Percentiles rank a stretch among this genome's conserved stretches.
Conservation (phyloP, 2,329 filamentous ascomycete genomes). For the Fusarium solani-melongenae region DNA sequence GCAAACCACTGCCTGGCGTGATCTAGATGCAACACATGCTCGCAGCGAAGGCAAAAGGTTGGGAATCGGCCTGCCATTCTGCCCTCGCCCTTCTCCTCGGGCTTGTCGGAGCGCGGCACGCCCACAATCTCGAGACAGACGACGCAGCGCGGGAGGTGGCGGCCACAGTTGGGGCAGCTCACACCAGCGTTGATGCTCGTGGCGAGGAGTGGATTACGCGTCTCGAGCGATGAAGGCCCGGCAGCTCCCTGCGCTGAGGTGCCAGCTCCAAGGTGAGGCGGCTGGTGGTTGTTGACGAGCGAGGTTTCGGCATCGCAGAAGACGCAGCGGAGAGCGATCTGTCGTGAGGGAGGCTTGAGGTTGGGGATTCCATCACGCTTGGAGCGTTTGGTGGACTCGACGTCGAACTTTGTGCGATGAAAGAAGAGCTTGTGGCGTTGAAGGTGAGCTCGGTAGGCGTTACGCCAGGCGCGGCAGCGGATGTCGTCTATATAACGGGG, state of each 20-base stretch:
- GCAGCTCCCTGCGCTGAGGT: constrained; percentile 23
- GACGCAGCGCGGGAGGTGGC: constrained; percentile 74
- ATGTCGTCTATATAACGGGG: constrained; percentile 82
- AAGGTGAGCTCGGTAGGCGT: constrained; percentile 76
- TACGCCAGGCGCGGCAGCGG: constrained; percentile 79
- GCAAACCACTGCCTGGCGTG: constrained; percentile 76
- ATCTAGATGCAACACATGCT: constrained; percentile 75
- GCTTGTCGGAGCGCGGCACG: constrained; percentile 69
- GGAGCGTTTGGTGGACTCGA: constrained; percentile 77
- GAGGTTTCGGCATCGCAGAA: constrained; percentile 76
- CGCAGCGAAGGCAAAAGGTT: constrained; percentile 76
- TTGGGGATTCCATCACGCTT: constrained; percentile 66
- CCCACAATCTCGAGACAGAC: constrained; percentile 76
- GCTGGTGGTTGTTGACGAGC: constrained; percentile 53
- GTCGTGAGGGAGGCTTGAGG: constrained; percentile 66
- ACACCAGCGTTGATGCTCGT: constrained; percentile 70
- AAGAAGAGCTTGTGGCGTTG: constrained; percentile 80
- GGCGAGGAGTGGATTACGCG: constrained; percentile 66
- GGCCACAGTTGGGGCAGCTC: constrained; percentile 74
- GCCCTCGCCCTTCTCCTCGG: constrained; percentile 62
- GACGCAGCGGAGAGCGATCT: constrained; percentile 80
- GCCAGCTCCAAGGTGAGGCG: constrained; percentile 14
- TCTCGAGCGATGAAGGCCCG: constrained; percentile 47
- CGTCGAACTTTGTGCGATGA: constrained; percentile 80
- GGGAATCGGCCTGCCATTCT: constrained; percentile 68